Evolutionary conservation across 2,329 filamentous ascomycete species (phyloP).

Genomic region (Venturia effusa): DNA sequence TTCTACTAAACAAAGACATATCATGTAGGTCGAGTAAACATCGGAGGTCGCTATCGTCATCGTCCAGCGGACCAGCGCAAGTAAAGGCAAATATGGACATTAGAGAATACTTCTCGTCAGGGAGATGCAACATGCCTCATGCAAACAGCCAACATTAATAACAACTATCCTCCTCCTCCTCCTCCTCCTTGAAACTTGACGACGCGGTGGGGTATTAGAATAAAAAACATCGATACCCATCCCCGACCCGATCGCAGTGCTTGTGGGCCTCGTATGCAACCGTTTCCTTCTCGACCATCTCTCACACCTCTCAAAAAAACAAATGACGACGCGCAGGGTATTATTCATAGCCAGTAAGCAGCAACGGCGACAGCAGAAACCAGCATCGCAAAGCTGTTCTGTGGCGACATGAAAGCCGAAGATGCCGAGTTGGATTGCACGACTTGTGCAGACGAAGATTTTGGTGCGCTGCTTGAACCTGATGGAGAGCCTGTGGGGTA

Average conservation of each 20-base stretch:
- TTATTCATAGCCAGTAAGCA: constrained; percentile 5
- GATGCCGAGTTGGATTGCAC: constrained; percentile 3
- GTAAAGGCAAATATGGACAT: not conserved
- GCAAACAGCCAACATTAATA: too few relatives aligned
- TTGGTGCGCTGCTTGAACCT: not conserved
- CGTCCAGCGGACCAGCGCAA: not conserved
- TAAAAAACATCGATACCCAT: not conserved
- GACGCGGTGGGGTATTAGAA: not conserved
- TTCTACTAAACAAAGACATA: too few relatives aligned
- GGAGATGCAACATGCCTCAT: not conserved
- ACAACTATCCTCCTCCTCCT: too few relatives aligned
- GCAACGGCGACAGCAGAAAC: not conserved
- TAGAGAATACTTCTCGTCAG: not conserved
- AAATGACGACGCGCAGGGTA: not conserved
- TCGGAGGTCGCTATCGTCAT: not conserved
- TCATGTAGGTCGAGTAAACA: too few relatives aligned
- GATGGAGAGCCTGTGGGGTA: not conserved
- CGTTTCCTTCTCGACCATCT: not conserved
- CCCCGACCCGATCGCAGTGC: not conserved
- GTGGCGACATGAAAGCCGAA: not conserved
- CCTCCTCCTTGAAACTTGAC: too few relatives aligned
- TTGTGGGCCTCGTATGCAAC: not conserved
- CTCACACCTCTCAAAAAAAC: not conserved
- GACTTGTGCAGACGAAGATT: not conserved
- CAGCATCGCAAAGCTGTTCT: not conserved